Conservation (phyloP, 1,139 yeast species). For the Candida tetrigidarum region DNA sequence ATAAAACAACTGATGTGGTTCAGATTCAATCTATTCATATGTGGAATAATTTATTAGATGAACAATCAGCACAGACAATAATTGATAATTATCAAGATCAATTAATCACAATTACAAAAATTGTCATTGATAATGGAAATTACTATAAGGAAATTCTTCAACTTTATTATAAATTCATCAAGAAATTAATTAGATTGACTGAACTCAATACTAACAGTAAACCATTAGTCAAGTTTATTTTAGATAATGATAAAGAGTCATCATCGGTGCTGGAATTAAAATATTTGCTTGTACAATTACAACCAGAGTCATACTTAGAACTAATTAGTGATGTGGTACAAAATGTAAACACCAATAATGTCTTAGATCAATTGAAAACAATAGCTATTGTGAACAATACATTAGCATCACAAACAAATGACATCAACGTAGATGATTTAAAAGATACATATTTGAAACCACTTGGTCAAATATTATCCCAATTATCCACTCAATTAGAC, state of each 20-base stretch:
- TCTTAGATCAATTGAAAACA: slow-evolving; percentile 34
- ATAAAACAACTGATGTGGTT: slow-evolving; percentile 36
- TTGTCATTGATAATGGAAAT: slow-evolving; percentile 37
- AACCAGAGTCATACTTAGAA: background rate
- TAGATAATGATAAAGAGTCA: background rate
- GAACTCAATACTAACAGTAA: background rate
- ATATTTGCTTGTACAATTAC: slow-evolving; percentile 11
- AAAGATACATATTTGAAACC: slow-evolving; percentile 21
- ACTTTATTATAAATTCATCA: slow-evolving; percentile 33
- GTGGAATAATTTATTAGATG: slow-evolving; percentile 33
- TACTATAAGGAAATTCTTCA: slow-evolving; percentile 41
- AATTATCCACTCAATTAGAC: slow-evolving; percentile 7
- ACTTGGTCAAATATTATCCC: slow-evolving; percentile 14
- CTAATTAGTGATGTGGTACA: slow-evolving; percentile 2
- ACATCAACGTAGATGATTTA: slow-evolving; percentile 18
- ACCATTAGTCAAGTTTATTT: background rate
- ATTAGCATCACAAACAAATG: slow-evolving; percentile 13
- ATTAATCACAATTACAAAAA: slow-evolving; percentile 28
- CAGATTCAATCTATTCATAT: slow-evolving; percentile 45
- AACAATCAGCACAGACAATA: slow-evolving; percentile 19
- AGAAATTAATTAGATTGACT: slow-evolving; percentile 28
- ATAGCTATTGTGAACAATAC: slow-evolving; percentile 27
- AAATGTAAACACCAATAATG: slow-evolving; percentile 7
- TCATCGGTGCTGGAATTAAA: slow-evolving; percentile 9
- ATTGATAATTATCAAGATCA: slow-evolving; percentile 13